These are phyloP conservation scores for Sphagnurus paluster DNA, from an alignment of 1,284 basidiomycete genomes.

Conservation along the genomic window DNA sequence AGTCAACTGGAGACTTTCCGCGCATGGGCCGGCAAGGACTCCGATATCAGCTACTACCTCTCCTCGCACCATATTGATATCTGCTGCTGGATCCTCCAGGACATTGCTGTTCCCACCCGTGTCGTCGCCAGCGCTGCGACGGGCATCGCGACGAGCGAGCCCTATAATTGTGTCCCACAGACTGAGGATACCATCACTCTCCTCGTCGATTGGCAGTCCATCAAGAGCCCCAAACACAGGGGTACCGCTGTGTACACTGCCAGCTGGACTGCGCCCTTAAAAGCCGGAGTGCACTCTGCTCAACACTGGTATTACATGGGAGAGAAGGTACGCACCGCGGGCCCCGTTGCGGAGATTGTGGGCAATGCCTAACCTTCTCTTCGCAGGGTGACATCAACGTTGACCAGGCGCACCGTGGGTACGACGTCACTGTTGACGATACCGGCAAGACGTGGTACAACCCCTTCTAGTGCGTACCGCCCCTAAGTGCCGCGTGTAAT, in stretches of 20 bases:
- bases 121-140: constrained; percentile 88
- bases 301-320: constrained; percentile 96
- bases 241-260: constrained; percentile 91
- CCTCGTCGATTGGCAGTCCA: constrained; percentile 88
- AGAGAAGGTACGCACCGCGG: constrained; percentile 55
- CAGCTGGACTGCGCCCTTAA: constrained; percentile 83
- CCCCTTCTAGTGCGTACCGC: constrained; percentile 79
- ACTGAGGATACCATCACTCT: constrained; percentile 96
- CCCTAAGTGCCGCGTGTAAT: constrained; percentile 6
- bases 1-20: constrained; percentile 92
- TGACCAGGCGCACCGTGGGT: constrained; percentile 92
- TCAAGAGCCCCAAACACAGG: constrained; percentile 65
- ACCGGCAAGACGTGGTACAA: constrained; percentile 83
- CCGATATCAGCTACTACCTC: constrained; percentile 92
- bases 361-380: background rate
- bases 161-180: constrained; percentile 79
- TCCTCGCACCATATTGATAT: constrained; percentile 94
- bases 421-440: constrained; percentile 84
- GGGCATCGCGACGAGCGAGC: constrained; percentile 85
- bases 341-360: background rate
- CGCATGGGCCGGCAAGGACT: constrained; percentile 92
- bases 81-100: constrained; percentile 90
- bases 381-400: constrained; percentile 83
- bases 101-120: constrained; percentile 73
- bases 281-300: constrained; percentile 78